These are phyloP conservation scores for Mucor saturninus DNA, from an alignment of 371 early-diverging fungal genomes.

Conservation along the genomic window DNA sequence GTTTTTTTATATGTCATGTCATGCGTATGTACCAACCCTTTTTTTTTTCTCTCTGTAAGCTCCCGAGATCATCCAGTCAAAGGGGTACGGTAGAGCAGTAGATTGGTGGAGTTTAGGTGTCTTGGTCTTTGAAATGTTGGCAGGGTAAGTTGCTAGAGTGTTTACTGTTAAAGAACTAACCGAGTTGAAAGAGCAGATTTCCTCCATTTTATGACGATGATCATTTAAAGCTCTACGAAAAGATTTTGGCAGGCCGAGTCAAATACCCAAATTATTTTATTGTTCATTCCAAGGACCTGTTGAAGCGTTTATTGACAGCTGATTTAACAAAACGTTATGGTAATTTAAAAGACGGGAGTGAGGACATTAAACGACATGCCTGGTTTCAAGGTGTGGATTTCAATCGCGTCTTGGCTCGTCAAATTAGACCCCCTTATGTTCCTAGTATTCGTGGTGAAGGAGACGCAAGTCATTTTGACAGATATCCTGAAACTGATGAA, in stretches of 20 bases:
- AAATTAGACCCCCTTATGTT: slow-evolving; percentile 90
- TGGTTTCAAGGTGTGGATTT: slow-evolving; percentile 98
- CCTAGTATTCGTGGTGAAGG: slow-evolving; percentile 87
- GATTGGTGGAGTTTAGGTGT: slow-evolving; percentile 99
- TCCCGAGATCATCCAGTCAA: slow-evolving; percentile 95
- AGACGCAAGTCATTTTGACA: slow-evolving; percentile 95
- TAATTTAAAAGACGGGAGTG: slow-evolving; percentile 87
- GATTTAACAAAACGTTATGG: slow-evolving; percentile 92
- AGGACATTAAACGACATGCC: slow-evolving; percentile 92
- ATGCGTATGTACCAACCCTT: background rate
- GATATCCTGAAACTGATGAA: slow-evolving; percentile 86
- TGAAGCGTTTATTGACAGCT: slow-evolving; percentile 84
- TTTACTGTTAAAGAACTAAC: background rate
- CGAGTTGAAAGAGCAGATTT: slow-evolving; percentile 1
- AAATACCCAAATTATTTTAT: slow-evolving; percentile 94
- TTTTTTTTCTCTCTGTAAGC: slow-evolving; percentile 43
- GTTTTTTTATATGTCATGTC: background rate
- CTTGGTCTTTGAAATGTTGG: slow-evolving; percentile 92
- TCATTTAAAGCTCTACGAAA: slow-evolving; percentile 93
- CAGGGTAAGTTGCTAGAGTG: slow-evolving; percentile 54
- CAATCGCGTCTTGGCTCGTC: slow-evolving; percentile 73
- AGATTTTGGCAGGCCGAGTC: slow-evolving; percentile 87
- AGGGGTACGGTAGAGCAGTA: slow-evolving; percentile 93
- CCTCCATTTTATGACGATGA: slow-evolving; percentile 96
- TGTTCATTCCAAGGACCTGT: slow-evolving; percentile 87